These are phyloP conservation scores for Mortierella sp. DNA, from an alignment of 371 early-diverging fungal species.

Conservation along the genomic window DNA sequence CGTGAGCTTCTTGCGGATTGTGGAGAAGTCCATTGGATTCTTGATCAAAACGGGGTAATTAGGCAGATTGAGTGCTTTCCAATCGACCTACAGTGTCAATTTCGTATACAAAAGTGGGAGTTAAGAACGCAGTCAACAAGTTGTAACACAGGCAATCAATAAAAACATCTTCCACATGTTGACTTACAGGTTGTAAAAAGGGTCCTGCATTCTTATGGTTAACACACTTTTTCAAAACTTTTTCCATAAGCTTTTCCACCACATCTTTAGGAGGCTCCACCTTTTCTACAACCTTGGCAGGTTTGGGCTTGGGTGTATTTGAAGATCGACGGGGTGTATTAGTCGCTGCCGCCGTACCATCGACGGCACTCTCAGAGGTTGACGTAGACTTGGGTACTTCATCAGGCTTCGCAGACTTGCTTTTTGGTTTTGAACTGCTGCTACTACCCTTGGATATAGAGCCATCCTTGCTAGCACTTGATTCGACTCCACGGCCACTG, in stretches of 20 bases:
- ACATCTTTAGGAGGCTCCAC: conserved; percentile 42
- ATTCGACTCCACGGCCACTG: background rate
- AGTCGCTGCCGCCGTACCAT: background rate
- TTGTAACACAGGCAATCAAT: background rate
- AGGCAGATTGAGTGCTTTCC: conserved; percentile 81
- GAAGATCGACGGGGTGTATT: conserved; percentile 19
- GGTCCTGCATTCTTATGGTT: conserved; percentile 60
- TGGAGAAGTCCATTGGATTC: conserved; percentile 90
- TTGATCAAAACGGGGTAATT: conserved; percentile 87
- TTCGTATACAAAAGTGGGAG: too few species aligned
- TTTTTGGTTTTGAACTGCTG: conserved; percentile 25
- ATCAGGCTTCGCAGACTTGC: conserved; percentile 22
- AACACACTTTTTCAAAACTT: conserved; percentile 59
- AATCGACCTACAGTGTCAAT: conserved; percentile 70
- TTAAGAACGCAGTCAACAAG: too few species aligned
- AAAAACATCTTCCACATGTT: background rate
- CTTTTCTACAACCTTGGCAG: conserved; percentile 15
- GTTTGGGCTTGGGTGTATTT: conserved; percentile 35
- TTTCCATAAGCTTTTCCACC: conserved; percentile 44
- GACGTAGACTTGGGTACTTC: conserved; percentile 9
- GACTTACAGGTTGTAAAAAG: conserved; percentile 63
- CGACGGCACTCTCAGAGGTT: background rate
- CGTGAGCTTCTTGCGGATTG: conserved; percentile 77
- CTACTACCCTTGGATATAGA: background rate
- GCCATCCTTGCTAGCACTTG: background rate